Evolutionary conservation across 352 stramenopile genomes (phyloP).

Genomic region (Phytophthora nicotianae): DNA sequence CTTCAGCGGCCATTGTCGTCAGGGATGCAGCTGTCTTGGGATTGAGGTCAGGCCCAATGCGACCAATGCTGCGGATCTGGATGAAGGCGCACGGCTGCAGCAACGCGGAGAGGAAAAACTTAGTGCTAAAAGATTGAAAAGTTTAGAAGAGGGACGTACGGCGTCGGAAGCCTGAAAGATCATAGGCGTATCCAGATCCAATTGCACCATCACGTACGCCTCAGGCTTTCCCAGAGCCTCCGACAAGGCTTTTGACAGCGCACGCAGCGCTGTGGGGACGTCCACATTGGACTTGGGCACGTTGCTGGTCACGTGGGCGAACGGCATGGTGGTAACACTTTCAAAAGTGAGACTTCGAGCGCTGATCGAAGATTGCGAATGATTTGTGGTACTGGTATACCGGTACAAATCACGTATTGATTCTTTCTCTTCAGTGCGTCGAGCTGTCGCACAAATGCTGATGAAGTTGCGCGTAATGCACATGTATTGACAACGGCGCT

Average conservation of each 20-base stretch:
- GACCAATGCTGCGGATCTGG: conserved; percentile 43
- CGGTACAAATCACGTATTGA: background rate
- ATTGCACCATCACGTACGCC: conserved; percentile 44
- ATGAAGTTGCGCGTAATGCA: no score
- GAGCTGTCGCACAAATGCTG: no score
- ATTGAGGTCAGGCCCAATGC: conserved; percentile 40
- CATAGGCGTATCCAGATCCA: conserved; percentile 44
- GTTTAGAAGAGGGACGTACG: conserved; percentile 20
- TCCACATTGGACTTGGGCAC: conserved; percentile 41
- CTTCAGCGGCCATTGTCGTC: conserved; percentile 21
- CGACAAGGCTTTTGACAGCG: conserved; percentile 47
- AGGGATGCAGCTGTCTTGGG: conserved; percentile 34
- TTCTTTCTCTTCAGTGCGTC: no score
- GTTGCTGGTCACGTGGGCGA: conserved; percentile 50
- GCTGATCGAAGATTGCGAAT: no score
- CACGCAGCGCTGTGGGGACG: conserved; percentile 30
- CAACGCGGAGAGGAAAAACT: background rate
- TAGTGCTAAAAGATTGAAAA: background rate
- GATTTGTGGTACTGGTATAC: background rate
- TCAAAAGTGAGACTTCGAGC: no score
- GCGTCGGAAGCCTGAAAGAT: conserved; percentile 35
- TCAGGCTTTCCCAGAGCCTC: conserved; percentile 42
- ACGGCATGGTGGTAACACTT: no score
- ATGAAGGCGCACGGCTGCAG: conserved; percentile 47
- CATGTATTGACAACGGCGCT: no score